phyloP scores from a whole-genome alignment of 768 basidiomycete species.

The Naganishia antarctica region DNA sequence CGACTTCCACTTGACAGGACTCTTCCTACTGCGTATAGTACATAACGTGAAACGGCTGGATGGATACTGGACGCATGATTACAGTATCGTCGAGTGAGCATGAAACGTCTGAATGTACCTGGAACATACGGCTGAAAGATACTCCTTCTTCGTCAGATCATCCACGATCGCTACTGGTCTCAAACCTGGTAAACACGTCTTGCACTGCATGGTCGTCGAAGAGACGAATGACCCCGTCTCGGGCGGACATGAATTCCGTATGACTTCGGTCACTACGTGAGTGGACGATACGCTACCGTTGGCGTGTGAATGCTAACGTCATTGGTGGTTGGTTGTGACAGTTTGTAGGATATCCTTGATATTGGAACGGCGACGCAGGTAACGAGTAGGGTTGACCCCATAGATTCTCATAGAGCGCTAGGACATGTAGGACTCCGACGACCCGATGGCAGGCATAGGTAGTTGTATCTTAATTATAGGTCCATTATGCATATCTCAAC shows the following conservation, averaged over 20 bases:
- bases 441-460: no score
- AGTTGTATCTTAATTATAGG: no score
- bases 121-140: not conserved
- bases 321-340: no score
- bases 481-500: no score
- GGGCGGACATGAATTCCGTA: slow-evolving; percentile 23
- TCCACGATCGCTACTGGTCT: not conserved
- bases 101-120: not conserved
- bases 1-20: not conserved
- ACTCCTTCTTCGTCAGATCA: not conserved
- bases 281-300: not conserved
- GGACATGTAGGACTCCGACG: no score
- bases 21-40: not conserved
- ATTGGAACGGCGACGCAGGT: no score
- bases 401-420: no score
- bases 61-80: slow-evolving; percentile 36
- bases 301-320: not conserved
- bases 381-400: no score
- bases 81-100: slow-evolving; percentile 9
- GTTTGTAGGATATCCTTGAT: no score
- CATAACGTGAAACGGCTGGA: slow-evolving; percentile 26
- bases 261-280: slow-evolving; percentile 20
- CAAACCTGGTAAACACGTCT: slow-evolving; percentile 11
- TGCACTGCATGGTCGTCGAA: slow-evolving; percentile 17
- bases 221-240: slow-evolving; percentile 15